These are phyloP conservation scores for Arachis hypogaea DNA, from an alignment of 306 rosid species.

Conservation along the genomic window DNA sequence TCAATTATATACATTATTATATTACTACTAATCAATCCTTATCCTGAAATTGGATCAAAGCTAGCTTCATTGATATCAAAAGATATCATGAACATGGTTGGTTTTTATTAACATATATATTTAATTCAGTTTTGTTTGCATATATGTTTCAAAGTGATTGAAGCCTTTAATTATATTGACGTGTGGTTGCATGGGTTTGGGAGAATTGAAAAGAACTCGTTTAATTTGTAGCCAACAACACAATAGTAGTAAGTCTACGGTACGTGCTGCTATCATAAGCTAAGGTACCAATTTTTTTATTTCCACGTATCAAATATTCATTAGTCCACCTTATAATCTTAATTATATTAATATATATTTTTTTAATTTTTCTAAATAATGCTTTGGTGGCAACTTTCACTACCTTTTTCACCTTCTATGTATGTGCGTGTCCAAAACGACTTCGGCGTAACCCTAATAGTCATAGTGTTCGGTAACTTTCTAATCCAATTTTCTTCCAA, in stretches of 20 bases:
- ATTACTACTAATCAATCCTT: not conserved
- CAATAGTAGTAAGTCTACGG: too few species aligned
- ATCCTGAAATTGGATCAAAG: not conserved
- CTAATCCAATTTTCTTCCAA: constrained; percentile 41
- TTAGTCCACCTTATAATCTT: constrained; percentile 41
- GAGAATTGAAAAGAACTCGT: constrained; percentile 19
- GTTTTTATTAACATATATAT: too few species aligned
- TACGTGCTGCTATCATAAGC: not conserved
- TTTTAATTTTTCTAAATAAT: not conserved
- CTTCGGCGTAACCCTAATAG: constrained; percentile 30
- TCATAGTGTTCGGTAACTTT: constrained; percentile 38
- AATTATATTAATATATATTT: not conserved
- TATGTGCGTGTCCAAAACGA: constrained; percentile 48
- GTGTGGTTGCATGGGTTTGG: constrained; percentile 39
- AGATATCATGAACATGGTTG: too few species aligned
- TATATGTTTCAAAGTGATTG: constrained; percentile 11
- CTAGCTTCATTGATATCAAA: too few species aligned
- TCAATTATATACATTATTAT: too few species aligned
- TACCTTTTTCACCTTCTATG: constrained; percentile 32
- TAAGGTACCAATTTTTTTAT: not conserved
- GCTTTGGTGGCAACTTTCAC: constrained; percentile 36
- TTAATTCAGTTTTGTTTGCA: not conserved
- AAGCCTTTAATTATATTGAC: not conserved
- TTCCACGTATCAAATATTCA: constrained; percentile 38
- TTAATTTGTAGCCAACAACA: constrained; percentile 14